These are phyloP conservation scores for Tolypocladium ovalisporum DNA, from an alignment of 2,329 filamentous ascomycete genomes.

Conservation along the genomic window DNA sequence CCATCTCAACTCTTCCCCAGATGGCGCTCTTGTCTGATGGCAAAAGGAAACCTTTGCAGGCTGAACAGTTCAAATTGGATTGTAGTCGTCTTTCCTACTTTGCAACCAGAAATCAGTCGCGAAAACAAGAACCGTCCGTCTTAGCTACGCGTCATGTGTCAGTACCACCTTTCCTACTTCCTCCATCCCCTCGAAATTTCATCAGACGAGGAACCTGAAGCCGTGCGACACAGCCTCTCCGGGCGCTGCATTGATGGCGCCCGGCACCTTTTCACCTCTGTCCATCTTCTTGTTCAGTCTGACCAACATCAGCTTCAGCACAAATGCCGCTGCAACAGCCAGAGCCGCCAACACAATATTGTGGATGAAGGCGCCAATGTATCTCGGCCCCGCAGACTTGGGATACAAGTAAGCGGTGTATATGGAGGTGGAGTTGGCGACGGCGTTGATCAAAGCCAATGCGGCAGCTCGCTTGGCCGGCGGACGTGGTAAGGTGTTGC, in stretches of 20 bases:
- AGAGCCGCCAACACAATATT: conserved; percentile 56
- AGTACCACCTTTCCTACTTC: not conserved
- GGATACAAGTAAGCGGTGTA: conserved; percentile 61
- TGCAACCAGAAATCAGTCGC: too few relatives aligned
- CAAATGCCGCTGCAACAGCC: conserved; percentile 51
- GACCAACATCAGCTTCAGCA: conserved; percentile 52
- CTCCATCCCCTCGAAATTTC: not conserved
- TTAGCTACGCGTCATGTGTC: not conserved
- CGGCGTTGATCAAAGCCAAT: conserved; percentile 63
- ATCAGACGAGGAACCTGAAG: conserved; percentile 53
- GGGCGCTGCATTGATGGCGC: conserved; percentile 38
- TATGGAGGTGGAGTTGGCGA: conserved; percentile 46
- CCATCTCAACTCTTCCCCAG: not conserved
- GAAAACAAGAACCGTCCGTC: not conserved
- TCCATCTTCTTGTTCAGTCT: conserved; percentile 61
- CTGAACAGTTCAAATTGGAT: not conserved
- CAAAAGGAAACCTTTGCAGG: not conserved
- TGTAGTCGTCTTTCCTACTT: not conserved
- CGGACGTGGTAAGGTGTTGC: conserved; percentile 62
- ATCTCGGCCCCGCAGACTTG: conserved; percentile 28
- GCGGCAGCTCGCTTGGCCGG: conserved; percentile 62
- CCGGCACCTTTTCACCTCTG: conserved; percentile 39
- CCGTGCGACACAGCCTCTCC: conserved; percentile 46
- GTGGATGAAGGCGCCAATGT: conserved; percentile 52
- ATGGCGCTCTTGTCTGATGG: not conserved